A percentile compares a stretch with the other conserved stretches of the same genome.
Evolutionary conservation across 305 asterid species (phyloP).

Genomic region (Nicotiana rustica): DNA sequence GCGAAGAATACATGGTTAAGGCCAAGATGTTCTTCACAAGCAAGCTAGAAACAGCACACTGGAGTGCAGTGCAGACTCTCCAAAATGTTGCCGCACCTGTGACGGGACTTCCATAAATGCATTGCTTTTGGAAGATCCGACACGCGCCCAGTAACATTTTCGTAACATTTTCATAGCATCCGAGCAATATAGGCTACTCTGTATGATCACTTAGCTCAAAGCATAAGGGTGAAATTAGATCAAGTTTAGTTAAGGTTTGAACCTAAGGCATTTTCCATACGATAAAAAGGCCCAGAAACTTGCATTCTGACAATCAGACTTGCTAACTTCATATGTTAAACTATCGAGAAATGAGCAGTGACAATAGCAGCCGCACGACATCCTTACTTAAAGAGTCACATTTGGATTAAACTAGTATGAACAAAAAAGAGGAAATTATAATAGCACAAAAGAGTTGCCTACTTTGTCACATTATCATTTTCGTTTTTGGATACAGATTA

Average conservation of each 20-base stretch:
- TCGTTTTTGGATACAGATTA: slow-evolving; percentile 19
- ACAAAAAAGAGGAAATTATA: not conserved
- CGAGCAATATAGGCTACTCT: not conserved
- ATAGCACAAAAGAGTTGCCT: not conserved
- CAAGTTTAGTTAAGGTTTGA: slow-evolving; percentile 13
- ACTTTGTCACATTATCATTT: not conserved
- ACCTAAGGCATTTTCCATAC: not conserved
- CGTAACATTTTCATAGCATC: too few relatives aligned
- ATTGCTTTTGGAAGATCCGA: too few relatives aligned
- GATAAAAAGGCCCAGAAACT: not conserved
- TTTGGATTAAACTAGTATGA: not conserved
- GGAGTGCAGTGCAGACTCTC: not conserved
- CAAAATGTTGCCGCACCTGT: too few relatives aligned
- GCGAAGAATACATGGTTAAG: not conserved
- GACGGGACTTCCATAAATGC: too few relatives aligned
- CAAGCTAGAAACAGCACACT: not conserved
- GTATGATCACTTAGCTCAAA: not conserved
- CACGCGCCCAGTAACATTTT: too few relatives aligned
- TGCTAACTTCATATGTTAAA: not conserved
- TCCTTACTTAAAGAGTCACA: not conserved
- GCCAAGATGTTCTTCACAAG: not conserved
- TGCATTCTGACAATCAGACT: not conserved
- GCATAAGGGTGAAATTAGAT: slow-evolving; percentile 1
- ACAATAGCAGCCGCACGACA: not conserved
- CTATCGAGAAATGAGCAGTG: not conserved